A percentile compares a stretch with the other conserved stretches of the same genome.
Evolutionary conservation across 192 early-diverging fungal species (phyloP).

Genomic region (Rhizophlyctis rosea): DNA sequence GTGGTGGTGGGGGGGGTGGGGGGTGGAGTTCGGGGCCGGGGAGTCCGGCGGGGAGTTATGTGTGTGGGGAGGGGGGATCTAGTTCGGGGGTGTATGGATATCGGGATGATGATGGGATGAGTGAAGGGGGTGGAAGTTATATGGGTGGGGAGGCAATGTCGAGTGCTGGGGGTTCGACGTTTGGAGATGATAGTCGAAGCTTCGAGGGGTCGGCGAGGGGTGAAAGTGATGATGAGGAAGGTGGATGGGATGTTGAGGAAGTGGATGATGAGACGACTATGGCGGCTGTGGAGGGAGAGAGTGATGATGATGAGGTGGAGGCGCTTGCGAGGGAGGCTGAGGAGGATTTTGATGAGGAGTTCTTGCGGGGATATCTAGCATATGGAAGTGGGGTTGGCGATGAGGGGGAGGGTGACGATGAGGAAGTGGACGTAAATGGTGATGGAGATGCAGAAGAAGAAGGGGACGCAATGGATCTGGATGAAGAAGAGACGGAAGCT

Average conservation of each 20-base stretch:
- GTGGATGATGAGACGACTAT: conserved; percentile 18
- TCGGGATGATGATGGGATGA: too few species aligned
- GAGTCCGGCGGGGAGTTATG: too few species aligned
- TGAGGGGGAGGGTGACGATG: background rate
- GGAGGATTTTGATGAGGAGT: conserved; percentile 26
- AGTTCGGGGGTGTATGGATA: too few species aligned
- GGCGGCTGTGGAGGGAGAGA: conserved; percentile 17
- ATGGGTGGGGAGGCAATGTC: too few species aligned
- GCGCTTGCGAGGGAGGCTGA: conserved; percentile 61
- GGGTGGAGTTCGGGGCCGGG: too few species aligned
- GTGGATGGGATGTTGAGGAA: conserved; percentile 49
- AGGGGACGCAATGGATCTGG: conserved; percentile 12
- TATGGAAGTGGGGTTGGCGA: background rate
- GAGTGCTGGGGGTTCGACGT: too few species aligned
- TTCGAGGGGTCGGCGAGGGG: too few species aligned
- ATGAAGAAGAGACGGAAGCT: conserved; percentile 17
- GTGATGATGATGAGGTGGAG: conserved; percentile 35
- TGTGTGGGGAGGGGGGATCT: too few species aligned
- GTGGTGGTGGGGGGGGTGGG: too few species aligned
- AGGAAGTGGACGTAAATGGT: conserved; percentile 20
- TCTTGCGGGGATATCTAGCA: conserved; percentile 20
- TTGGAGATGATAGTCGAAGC: too few species aligned
- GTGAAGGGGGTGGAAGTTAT: too few species aligned
- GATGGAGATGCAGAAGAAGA: conserved; percentile 19
- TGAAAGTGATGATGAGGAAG: conserved; percentile 11